Evolutionary conservation across 768 basidiomycete genomes (phyloP), one percentile per base, ranked within the genome.

Genomic region (Dictyophora rubrovolvata): DNA sequence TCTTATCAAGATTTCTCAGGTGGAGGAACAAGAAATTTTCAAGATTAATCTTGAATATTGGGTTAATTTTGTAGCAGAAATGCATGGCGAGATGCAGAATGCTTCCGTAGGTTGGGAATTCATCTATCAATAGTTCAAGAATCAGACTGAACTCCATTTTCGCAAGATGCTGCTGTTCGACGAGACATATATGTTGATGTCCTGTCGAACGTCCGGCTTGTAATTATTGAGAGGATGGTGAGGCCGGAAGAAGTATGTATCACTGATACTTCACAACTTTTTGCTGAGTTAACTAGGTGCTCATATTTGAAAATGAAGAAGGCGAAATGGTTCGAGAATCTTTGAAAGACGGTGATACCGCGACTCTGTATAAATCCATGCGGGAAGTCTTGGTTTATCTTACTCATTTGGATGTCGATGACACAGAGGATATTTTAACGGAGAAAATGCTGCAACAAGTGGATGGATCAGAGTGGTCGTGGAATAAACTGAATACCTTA

Each of bases 41-140:
- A 99, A 99, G 74, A 96, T 99, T 67, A 96, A 95, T 65, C 74
- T 98, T 67, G 96, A 98, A 69, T 99, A 98, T 74, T 99, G 96
- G 92, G 71, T 85, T 56, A 93, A 94, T 71, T 85, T 99, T 23
- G 95, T 99, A 14, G 84, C 92, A 1, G 95, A 96, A 68, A 79
- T 99, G 18, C 98, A 99, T 68, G 95, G 97, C 63, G 96, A 99
- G 75, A 88, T 96, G 54, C 93, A 96, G 70, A 86, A 85, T 61
- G 70, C 96, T 18, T 93, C 93, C 1, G 90, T 91, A 65, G 86
- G 90, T 53, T 89, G 91, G 53, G 87, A 86, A 20, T 82, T 28
- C 93, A 61, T 68, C 91, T 48, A 78, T 97, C 66, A 94, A 97
- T 85, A 87, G 87, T 49, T 73, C 98, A 60, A 94, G 87, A 69